These are phyloP conservation scores for Wickerhamomyces hampshirensis DNA, from an alignment of 805 yeast genomes.

Conservation along the genomic window DNA sequence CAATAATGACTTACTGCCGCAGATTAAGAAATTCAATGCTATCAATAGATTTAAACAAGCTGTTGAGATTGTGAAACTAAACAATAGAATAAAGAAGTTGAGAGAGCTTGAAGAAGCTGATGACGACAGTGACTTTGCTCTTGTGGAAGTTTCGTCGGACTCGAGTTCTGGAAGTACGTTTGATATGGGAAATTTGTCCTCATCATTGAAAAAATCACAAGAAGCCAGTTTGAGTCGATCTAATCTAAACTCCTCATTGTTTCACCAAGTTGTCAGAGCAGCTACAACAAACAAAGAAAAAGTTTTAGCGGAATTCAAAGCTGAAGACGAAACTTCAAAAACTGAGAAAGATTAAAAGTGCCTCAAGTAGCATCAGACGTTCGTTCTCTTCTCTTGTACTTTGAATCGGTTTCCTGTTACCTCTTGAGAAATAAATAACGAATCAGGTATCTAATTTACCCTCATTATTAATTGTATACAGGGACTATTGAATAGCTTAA, in stretches of 20 bases:
- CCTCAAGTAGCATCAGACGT: too few relatives aligned
- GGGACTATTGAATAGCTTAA: too few relatives aligned
- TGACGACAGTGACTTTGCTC: slow-evolving; percentile 29
- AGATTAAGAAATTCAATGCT: slow-evolving; percentile 76
- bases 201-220: slow-evolving; percentile 11
- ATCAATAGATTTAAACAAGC: slow-evolving; percentile 81
- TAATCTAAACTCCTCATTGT: slow-evolving; percentile 44
- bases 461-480: too few relatives aligned
- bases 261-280: slow-evolving; percentile 66
- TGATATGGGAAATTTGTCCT: slow-evolving; percentile 21
- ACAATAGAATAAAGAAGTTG: slow-evolving; percentile 71
- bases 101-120: slow-evolving; percentile 53
- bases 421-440: too few relatives aligned
- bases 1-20: slow-evolving; percentile 68
- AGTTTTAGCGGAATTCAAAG: slow-evolving; percentile 12
- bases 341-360: too few relatives aligned
- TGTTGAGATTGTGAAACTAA: slow-evolving; percentile 75
- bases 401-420: too few relatives aligned
- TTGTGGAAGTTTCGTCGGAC: slow-evolving; percentile 6
- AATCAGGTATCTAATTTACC: too few relatives aligned
- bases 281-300: slow-evolving; percentile 47
- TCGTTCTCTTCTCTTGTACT: too few relatives aligned
- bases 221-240: slow-evolving; percentile 9
- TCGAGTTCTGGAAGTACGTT: slow-evolving; percentile 8
- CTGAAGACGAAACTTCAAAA: neutral